These are phyloP conservation scores for Pugionium cornutum DNA, from an alignment of 345 rosid species.

Conservation along the genomic window DNA sequence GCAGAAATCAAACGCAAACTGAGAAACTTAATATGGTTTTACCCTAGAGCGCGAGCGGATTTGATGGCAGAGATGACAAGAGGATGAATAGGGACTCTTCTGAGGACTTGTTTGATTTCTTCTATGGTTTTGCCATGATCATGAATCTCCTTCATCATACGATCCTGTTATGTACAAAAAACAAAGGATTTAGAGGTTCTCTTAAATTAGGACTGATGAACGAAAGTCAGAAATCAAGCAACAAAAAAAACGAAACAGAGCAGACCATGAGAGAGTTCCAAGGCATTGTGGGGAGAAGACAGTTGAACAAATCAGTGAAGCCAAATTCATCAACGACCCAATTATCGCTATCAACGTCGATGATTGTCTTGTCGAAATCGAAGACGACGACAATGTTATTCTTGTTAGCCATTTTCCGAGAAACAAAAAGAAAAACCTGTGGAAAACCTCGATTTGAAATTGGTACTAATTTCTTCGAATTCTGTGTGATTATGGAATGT, in stretches of 20 bases:
- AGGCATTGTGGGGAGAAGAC: slow-evolving; percentile 77
- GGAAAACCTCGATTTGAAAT: not conserved
- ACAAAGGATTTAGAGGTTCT: not conserved
- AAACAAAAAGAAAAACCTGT: not conserved
- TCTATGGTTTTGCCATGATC: slow-evolving; percentile 57
- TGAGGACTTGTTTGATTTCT: slow-evolving; percentile 60
- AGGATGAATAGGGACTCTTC: slow-evolving; percentile 61
- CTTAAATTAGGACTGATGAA: not conserved
- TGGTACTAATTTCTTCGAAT: too few relatives aligned
- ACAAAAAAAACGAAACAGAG: not conserved
- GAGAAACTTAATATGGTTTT: not conserved
- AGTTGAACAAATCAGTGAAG: slow-evolving; percentile 58
- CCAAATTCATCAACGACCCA: slow-evolving; percentile 75
- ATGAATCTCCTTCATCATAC: slow-evolving; percentile 77
- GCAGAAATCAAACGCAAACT: too few relatives aligned
- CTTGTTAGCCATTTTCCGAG: slow-evolving; percentile 17
- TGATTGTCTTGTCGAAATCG: slow-evolving; percentile 78
- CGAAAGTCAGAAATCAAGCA: too few relatives aligned
- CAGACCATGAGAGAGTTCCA: slow-evolving; percentile 81
- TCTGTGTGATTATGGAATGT: slow-evolving; percentile 12
- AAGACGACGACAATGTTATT: slow-evolving; percentile 49
- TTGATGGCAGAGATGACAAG: slow-evolving; percentile 65
- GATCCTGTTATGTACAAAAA: slow-evolving; percentile 46
- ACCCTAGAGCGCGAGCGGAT: slow-evolving; percentile 81
- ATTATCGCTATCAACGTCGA: slow-evolving; percentile 74